Evolutionary conservation across 352 stramenopile genomes (phyloP).

Genomic region (Phytophthora palmivora): DNA sequence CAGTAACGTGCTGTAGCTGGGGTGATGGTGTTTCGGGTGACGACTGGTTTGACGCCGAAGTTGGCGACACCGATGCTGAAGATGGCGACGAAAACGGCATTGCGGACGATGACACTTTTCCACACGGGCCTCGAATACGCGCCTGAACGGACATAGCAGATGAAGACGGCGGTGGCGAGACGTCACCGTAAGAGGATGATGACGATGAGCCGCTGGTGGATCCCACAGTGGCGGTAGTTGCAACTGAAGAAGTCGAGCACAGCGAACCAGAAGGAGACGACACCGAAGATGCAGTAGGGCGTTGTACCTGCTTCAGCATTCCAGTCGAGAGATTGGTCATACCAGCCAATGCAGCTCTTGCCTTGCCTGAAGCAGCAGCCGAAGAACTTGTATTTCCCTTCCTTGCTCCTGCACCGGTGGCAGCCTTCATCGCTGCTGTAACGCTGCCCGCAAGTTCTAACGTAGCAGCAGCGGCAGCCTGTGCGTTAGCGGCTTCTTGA

Average conservation of each 20-base stretch:
- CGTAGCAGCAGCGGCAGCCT: constrained; percentile 41
- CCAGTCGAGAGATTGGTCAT: constrained; percentile 30
- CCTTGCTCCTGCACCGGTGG: constrained; percentile 18
- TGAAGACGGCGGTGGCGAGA: constrained; percentile 28
- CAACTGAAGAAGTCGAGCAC: constrained; percentile 35
- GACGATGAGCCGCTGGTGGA: constrained; percentile 42
- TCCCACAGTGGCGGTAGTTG: constrained; percentile 31
- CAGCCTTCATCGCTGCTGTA: constrained; percentile 36
- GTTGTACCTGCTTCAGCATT: constrained; percentile 34
- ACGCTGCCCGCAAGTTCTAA: constrained; percentile 42
- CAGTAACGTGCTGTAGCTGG: constrained; percentile 71
- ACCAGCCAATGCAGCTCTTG: constrained; percentile 20
- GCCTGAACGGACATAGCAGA: constrained; percentile 40
- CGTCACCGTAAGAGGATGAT: constrained; percentile 30
- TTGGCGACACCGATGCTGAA: constrained; percentile 39
- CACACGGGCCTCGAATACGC: constrained; percentile 46
- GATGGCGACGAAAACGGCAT: constrained; percentile 55
- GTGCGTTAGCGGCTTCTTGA: constrained; percentile 42
- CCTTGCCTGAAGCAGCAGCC: constrained; percentile 16
- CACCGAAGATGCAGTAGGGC: constrained; percentile 22
- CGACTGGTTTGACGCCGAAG: constrained; percentile 47
- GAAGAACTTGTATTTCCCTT: constrained; percentile 18
- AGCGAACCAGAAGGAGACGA: constrained; percentile 32
- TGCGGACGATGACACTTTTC: constrained; percentile 51
- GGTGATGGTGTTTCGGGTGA: constrained; percentile 56